Base-by-base conservation (phyloP, 129 eudicot species). In the Flaveria brownii region DNA sequence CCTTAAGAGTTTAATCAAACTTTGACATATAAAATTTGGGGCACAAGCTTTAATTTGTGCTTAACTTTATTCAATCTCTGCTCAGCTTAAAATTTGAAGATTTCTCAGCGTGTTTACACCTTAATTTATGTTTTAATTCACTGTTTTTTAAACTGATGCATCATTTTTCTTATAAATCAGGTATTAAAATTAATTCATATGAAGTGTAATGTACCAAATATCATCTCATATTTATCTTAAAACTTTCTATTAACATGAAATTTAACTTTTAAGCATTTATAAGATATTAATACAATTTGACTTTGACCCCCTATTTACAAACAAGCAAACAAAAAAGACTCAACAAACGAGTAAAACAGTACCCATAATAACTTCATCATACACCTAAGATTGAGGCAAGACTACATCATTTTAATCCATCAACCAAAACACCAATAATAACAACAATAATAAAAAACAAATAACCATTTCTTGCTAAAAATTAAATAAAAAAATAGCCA, bases 331-430 rank as follows among this genome's bases (percentile, higher is more conserved):
- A 33, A 17, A 17, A 60, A 39, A 15, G 6, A 28, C 1, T 10
- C 46, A 1, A 74, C 39, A 10, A 75, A 62, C 49, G 62, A 75
- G 33, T 6, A 45, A 47, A 73, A 20, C 59, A 60, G 23, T 56
- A 10, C 23, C 51, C 55, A 39, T 18, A 39, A 42, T 9, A 30
- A 36, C 41, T 36, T 73, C 20, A 66, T 30, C 50, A 62, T 75
- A 16, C 26, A 28, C 79, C 72, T 52, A 75, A 49, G 20, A 51
- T 28, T 39, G 39, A 26, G 55, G 18, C 74, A 68, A 9, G 2
- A 50, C 7, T 26, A n/a, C 7, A 13, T 18, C 60, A 15, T 51
- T 51, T 51, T 9, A 51, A 3, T 4, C 15, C 16, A 15, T 1
- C 9, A 52, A 52, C 2, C 59, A 15, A 5, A 26, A 0, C 8